Base-by-base conservation (phyloP, 2,329 filamentous ascomycete genomes). In the Arthroderma sp. region DNA sequence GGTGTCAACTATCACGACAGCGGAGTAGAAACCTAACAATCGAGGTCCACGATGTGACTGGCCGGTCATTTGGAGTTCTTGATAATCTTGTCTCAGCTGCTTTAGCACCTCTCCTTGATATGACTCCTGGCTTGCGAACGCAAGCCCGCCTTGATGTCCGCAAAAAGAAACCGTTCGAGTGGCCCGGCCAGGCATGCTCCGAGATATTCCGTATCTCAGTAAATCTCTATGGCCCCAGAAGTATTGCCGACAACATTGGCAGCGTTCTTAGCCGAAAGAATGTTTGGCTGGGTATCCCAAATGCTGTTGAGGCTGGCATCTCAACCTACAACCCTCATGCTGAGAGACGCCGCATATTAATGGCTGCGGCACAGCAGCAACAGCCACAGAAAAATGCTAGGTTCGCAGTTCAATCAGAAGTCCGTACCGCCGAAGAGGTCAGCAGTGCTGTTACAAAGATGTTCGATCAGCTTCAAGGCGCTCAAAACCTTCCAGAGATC, bases 391-490 rank as follows among this genome's bases (percentile, higher is more conserved):
- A 39, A 15, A 64, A 63, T 33, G 8, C 37, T 21, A 66, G 68
- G 13, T 44, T 63, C 1, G 57, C 56, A 5, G 62, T 70, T 51
- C 67, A 68, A 38, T 71, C 71, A 31, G 74, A 75, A 56, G 71
- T 74, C 52, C 81, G 88, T 33, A 91, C 88, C 0, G 83, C 85
- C 0, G 91, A 97, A 64, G 90, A 97, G 71, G 86, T 95, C 59
- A 85, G 86, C 8, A 84, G 83, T 61, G 90, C 95, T 58, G 86
- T 95, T 21, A 81, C 88, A 69, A 84, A 83, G 43, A 88, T 97
- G 67, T 95, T 98, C 65, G 90, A 96, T 72, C 86, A 85, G 6
- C 81, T 96, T 39, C 81, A 84, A 25, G 84, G 84, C 64, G 83
- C 80, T 8, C 86, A 94, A 57, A 82, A 88, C 59, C 74, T 97